Evolutionary conservation across 2,329 filamentous ascomycete genomes (phyloP), one percentile per base, ranked within the genome.

Genomic region (Penicillium sp.): DNA sequence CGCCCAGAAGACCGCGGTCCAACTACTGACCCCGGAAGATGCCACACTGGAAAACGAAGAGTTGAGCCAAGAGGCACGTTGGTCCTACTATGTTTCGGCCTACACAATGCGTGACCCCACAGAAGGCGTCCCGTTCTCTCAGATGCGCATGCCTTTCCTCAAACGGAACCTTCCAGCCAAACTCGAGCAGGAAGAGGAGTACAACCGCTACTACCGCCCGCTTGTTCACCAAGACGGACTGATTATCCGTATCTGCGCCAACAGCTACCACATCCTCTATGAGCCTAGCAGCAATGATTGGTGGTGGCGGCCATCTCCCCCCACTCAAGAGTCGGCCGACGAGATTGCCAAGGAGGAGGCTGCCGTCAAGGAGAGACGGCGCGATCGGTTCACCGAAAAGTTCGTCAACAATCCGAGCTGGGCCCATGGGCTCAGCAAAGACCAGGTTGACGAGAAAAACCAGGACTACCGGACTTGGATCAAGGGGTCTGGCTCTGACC

Each of bases 71-170:
- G 84, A 88, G 66, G 84, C 84, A 65, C 82, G 88, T 45, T 99
- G 95, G 95, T 91, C 94, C 70, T 96, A 96, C 80, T 99, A 99
- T 75, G 92, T 97, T 61, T 93, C 94, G 19, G 93, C 93, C 0
- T 98, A 91, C 77, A 91, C 92, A 68, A 91, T 92, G 66, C 86
- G 93, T 26, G 92, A 97, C 72, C 91, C 92, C 2, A 99, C 95
- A 0, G 91, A 95, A 77, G 91, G 91, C 15, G 85, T 95, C 3
- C 81, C 85, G 7, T 83, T 88, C 54, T 84, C 84, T 6, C 86
- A 85, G 52, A 83, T 92, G 70, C 86, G 85, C 64, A 90, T 88
- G 78, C 85, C 88, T 5, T 87, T 93, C 61, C 82, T 94, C 17
- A 85, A 87, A 55, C 89, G 91, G 61, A 93, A 91, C 75, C 80